Evolutionary conservation across 768 basidiomycete genomes (phyloP).

Genomic region (Mycena vitilis): DNA sequence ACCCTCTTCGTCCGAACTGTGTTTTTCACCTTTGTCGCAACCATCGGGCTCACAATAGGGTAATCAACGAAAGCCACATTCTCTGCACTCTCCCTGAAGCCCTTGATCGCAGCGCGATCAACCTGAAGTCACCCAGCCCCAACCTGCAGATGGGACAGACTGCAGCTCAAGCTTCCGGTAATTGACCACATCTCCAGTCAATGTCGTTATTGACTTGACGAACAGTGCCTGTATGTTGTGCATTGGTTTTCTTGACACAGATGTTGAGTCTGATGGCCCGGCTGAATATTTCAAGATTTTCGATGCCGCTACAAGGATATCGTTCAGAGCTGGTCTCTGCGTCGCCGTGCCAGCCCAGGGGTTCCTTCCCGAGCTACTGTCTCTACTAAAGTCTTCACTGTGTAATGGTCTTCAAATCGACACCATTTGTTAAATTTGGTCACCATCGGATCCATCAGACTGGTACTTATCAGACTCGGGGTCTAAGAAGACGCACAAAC

Average conservation of each 20-base stretch:
- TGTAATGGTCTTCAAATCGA: neutral
- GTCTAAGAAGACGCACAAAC: too few relatives aligned
- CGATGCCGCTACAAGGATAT: conserved; percentile 2
- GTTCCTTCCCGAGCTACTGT: neutral
- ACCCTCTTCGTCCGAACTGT: conserved; percentile 10
- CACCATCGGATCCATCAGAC: neutral
- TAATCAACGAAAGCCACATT: neutral
- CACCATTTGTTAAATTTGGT: neutral
- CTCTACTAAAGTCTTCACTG: neutral
- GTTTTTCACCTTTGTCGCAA: conserved; percentile 4
- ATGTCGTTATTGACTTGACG: too few relatives aligned
- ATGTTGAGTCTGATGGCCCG: neutral
- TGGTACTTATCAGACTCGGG: too few relatives aligned
- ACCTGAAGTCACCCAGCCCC: neutral
- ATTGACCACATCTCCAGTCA: neutral
- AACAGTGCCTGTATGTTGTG: neutral
- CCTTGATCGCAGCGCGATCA: neutral
- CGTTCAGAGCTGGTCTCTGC: conserved; percentile 10
- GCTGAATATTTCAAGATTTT: neutral
- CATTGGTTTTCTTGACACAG: conserved; percentile 8
- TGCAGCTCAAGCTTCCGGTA: conserved; percentile 2
- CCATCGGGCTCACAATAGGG: conserved; percentile 1
- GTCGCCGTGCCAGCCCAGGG: neutral
- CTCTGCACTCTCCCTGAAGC: neutral
- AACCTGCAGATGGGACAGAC: neutral